Conservation (phyloP, 306 rosid species). For the Potentilla sterilis region DNA sequence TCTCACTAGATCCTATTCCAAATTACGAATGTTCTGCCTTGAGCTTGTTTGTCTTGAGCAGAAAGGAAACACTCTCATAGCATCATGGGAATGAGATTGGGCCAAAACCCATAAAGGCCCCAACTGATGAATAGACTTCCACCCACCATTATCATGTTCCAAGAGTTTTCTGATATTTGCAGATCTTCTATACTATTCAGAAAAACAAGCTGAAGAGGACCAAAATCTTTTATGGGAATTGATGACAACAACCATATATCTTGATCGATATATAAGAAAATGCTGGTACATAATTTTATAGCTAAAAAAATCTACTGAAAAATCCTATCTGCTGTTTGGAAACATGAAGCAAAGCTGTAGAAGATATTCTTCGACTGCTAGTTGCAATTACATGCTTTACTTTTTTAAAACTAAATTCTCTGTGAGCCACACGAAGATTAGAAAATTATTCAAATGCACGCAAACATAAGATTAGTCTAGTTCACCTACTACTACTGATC, state of each 20-base stretch:
- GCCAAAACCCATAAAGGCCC: not conserved
- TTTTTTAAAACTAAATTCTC: conserved; percentile 19
- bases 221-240: conserved; percentile 22
- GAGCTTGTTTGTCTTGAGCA: too few species aligned
- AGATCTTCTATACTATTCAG: not conserved
- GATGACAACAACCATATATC: conserved; percentile 19
- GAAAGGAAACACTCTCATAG: too few species aligned
- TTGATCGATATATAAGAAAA: not conserved
- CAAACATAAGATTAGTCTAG: not conserved
- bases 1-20: too few species aligned
- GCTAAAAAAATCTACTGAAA: conserved; percentile 26
- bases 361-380: conserved; percentile 24
- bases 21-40: too few species aligned
- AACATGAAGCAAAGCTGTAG: conserved; percentile 43
- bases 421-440: conserved; percentile 10
- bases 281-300: conserved; percentile 1
- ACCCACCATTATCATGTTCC: not conserved
- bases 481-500: conserved; percentile 2
- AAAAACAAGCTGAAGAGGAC: not conserved
- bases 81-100: not conserved
- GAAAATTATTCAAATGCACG: conserved; percentile 20
- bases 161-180: not conserved
- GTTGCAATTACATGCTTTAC: conserved; percentile 28
- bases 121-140: not conserved
- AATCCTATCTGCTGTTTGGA: conserved; percentile 38